Base-by-base conservation (phyloP, 495 filamentous ascomycete species). In the Aspergillus mulundensis region DNA sequence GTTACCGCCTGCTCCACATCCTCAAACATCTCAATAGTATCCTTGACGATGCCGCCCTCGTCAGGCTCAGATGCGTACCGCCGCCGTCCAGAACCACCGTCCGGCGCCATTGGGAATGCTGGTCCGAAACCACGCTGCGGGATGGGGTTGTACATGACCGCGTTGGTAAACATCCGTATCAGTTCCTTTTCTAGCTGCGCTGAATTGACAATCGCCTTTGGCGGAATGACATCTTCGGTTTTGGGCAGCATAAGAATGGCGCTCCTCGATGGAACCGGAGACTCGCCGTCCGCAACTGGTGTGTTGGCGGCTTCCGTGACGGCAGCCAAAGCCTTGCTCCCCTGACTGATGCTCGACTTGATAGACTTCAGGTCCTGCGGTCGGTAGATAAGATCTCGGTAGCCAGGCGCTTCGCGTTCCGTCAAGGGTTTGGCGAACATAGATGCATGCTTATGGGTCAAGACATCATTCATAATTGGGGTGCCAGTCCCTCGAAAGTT, bases 91-190 rank as follows among this genome's bases (percentile, higher is more conserved):
- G 66, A 78, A 63, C 73, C 61, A 32, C 64, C 57, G 41, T 69
- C 58, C 38, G 59, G 64, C 40, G 59, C 65, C 71, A 77, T 72
- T 6, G 81, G 69, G 60, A 88, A 87, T 3, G 75, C 74, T 3
- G 78, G 81, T 0, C 87, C 86, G 36, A 89, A 82, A 0, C 87
- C 87, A 36, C 87, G 84, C 38, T 80, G 71, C 0, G 86, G 81
- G 55, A 89, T 83, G 0, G 87, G 83, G 60, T 97, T 98, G 79
- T 91, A 98, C 94, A 97, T 97, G 65, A 96, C 85, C 14, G 93
- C 93, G 64, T 98, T 98, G 48, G 89, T 87, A 64, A 97, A 97
- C 87, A 97, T 96, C 61, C 93, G 88, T 59, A 94, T 90, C n/a
- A 98, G 70, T 66, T 97, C 93, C 60, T 93, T 91, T 66, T 98